Percentiles rank a stretch among this genome's conserved stretches.
Evolutionary conservation across 805 yeast species (phyloP).

Genomic region (Saccharomycopsis fermentans): DNA sequence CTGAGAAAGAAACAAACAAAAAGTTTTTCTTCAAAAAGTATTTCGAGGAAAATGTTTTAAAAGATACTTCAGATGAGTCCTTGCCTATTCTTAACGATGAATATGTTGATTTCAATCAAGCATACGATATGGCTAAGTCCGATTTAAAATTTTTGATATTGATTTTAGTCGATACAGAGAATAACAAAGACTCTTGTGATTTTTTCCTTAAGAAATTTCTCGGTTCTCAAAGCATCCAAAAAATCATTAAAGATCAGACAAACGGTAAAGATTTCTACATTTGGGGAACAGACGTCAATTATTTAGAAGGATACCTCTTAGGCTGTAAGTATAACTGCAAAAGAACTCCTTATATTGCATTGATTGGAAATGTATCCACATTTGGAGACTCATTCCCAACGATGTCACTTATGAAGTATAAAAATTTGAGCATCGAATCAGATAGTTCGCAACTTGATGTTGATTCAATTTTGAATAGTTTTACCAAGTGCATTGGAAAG

Average conservation of each 20-base stretch:
- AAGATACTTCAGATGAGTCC: conserved; percentile 12
- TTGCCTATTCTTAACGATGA: conserved; percentile 25
- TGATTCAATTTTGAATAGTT: conserved; percentile 19
- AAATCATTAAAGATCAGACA: conserved; percentile 6
- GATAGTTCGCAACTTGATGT: conserved; percentile 9
- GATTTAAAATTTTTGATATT: conserved; percentile 44
- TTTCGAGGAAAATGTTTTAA: conserved; percentile 20
- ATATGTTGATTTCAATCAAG: conserved; percentile 29
- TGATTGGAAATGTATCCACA: conserved; percentile 42
- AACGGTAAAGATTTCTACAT: conserved; percentile 32
- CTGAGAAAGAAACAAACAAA: conserved; percentile 2
- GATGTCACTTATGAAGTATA: conserved; percentile 33
- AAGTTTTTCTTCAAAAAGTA: conserved; percentile 15
- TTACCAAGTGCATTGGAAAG: conserved; percentile 28
- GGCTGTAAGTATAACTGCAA: conserved; percentile 45
- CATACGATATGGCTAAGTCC: conserved; percentile 29
- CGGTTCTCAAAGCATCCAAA: conserved; percentile 3
- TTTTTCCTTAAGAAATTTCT: conserved; percentile 9
- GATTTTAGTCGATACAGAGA: conserved; percentile 30
- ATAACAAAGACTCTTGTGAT: conserved; percentile 3
- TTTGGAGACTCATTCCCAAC: conserved; percentile 35
- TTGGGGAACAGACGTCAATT: conserved; percentile 55
- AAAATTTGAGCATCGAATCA: conserved; percentile 22
- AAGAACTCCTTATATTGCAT: conserved; percentile 44
- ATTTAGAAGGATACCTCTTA: conserved; percentile 58